These are phyloP conservation scores for Brasenia schreberi DNA, from an alignment of 164 flowering plant species.

Conservation along the genomic window DNA sequence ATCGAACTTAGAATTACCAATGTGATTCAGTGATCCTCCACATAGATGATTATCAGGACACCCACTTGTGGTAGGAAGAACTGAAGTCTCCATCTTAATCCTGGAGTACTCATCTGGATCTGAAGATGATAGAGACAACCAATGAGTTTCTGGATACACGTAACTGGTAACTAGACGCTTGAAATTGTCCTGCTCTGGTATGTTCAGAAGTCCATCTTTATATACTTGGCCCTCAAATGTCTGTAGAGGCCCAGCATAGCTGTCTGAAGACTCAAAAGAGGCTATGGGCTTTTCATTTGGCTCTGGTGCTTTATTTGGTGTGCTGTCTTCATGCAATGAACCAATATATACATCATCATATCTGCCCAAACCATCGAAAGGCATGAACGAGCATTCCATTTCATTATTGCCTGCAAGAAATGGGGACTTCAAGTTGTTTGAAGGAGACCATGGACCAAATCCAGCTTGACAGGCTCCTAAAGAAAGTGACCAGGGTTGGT, in stretches of 20 bases:
- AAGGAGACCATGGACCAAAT: constrained; percentile 6
- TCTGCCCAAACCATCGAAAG: constrained; percentile 1
- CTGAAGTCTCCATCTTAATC: constrained; percentile 14
- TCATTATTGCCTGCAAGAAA: constrained; percentile 5
- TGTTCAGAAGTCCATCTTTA: constrained; percentile 14
- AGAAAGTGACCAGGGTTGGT: constrained; percentile 2
- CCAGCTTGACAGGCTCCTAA: constrained; percentile 1
- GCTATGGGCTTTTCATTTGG: neutral
- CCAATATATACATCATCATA: neutral
- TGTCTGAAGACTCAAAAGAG: neutral
- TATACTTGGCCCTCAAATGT: neutral
- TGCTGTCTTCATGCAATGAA: neutral
- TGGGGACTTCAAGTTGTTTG: constrained; percentile 5
- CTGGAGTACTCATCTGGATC: constrained; percentile 7
- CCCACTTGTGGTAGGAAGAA: constrained; percentile 1
- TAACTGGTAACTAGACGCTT: constrained; percentile 13
- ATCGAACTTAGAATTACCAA: constrained; percentile 14
- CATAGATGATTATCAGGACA: constrained; percentile 6
- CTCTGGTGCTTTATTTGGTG: neutral
- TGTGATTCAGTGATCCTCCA: constrained; percentile 9
- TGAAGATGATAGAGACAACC: constrained; percentile 10
- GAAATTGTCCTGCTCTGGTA: constrained; percentile 5
- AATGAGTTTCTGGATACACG: constrained; percentile 17
- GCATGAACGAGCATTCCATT: constrained; percentile 4
- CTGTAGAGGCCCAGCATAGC: neutral